phyloP scores from a whole-genome alignment of 805 yeast genomes.

The Myxozyma sirexii region DNA sequence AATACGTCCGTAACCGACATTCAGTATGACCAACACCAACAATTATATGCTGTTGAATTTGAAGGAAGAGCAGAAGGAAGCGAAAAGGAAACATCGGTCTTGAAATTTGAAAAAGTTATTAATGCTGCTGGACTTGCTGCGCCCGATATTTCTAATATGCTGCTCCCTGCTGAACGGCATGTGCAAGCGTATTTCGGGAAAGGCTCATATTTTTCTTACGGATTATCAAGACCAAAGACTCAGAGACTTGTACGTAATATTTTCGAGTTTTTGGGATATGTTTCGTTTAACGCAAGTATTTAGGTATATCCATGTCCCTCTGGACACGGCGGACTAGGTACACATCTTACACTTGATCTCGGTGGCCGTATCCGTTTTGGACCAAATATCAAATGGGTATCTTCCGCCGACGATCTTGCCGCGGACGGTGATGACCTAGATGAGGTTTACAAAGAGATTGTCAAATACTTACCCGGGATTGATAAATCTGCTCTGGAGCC shows the following conservation, averaged over 20 bases:
- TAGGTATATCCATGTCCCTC: conserved; percentile 75
- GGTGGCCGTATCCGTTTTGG: conserved; percentile 83
- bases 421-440: conserved; percentile 49
- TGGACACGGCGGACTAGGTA: conserved; percentile 76
- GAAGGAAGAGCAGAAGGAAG: conserved; percentile 37
- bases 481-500: conserved; percentile 57
- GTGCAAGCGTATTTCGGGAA: conserved; percentile 70
- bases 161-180: conserved; percentile 65
- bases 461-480: conserved; percentile 65
- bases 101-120: conserved; percentile 60
- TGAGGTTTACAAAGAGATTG: conserved; percentile 61
- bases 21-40: conserved; percentile 26
- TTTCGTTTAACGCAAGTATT: conserved; percentile 33
- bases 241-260: conserved; percentile 46
- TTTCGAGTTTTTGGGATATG: neutral
- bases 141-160: conserved; percentile 66
- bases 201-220: conserved; percentile 76
- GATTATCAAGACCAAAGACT: conserved; percentile 53
- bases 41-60: conserved; percentile 36
- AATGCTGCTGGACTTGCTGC: conserved; percentile 84
- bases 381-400: conserved; percentile 84
- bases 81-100: conserved; percentile 40
- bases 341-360: conserved; percentile 81
- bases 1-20: conserved; percentile 59
- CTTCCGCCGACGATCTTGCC: conserved; percentile 39